phyloP scores from a whole-genome alignment of 2,329 filamentous ascomycete genomes.

The Graphilbum sp. region DNA sequence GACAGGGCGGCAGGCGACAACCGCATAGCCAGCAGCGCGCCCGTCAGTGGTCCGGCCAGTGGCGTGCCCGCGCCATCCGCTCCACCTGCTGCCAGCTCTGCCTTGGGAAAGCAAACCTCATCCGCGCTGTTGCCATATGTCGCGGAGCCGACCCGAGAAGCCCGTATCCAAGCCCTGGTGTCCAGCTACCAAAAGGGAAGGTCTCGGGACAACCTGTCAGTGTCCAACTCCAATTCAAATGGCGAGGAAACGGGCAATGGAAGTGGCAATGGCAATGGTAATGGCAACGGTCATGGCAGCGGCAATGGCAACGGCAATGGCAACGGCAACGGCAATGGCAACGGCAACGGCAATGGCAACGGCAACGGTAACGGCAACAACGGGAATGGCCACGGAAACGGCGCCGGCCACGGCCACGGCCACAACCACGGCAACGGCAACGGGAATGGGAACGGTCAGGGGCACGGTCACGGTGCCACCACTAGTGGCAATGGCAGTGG shows the following conservation, averaged over 20 bases:
- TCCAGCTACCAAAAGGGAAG: constrained; percentile 20
- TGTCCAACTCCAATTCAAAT: constrained; percentile 31
- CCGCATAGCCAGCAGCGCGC: constrained; percentile 1
- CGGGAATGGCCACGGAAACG: background rate
- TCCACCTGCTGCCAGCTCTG: too few species aligned
- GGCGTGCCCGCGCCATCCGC: too few species aligned
- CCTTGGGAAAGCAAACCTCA: too few species aligned
- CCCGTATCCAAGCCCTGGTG: constrained; percentile 25
- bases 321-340: constrained; percentile 21
- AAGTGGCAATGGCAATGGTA: constrained; percentile 9
- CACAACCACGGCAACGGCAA: constrained; percentile 5
- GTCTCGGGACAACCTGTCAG: constrained; percentile 26
- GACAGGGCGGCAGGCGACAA: too few species aligned
- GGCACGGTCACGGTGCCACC: too few species aligned
- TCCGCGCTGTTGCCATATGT: too few species aligned
- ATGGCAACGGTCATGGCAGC: constrained; percentile 11
- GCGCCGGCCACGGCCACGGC: constrained; percentile 13
- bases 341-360: constrained; percentile 1
- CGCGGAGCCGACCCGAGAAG: constrained; percentile 25
- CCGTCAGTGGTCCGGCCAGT: too few species aligned
- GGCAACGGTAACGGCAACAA: constrained; percentile 8
- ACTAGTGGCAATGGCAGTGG: constrained; percentile 1
- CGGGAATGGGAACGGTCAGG: constrained; percentile 12
- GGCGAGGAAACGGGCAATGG: constrained; percentile 18
- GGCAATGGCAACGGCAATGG: constrained; percentile 2